Conservation (phyloP, 2,329 filamentous ascomycete genomes). For the Hyphodiscus sp. region DNA sequence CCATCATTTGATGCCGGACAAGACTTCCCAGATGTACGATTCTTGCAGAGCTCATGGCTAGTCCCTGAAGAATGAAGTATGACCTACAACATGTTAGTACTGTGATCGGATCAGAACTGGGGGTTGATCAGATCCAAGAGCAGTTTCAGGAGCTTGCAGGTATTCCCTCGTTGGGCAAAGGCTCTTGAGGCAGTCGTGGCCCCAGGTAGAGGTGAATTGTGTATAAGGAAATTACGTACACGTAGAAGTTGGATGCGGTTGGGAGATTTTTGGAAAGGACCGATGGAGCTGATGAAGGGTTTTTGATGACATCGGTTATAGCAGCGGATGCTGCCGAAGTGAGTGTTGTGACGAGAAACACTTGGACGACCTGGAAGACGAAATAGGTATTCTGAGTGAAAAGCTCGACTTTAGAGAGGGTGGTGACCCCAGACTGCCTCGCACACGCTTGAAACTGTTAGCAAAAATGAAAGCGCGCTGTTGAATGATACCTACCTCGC, state of each 20-base stretch:
- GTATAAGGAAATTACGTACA: slow-evolving; percentile 25
- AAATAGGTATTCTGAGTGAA: slow-evolving; percentile 60
- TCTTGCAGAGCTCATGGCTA: slow-evolving; percentile 53
- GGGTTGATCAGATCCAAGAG: too few species aligned
- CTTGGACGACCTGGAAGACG: slow-evolving; percentile 56
- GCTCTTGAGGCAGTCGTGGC: too few species aligned
- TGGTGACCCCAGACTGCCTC: slow-evolving; percentile 51
- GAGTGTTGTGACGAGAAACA: slow-evolving; percentile 62
- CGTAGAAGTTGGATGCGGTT: slow-evolving; percentile 59
- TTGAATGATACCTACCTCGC: slow-evolving; percentile 37
- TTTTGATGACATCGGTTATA: slow-evolving; percentile 41
- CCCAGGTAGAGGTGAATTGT: too few species aligned
- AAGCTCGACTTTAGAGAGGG: slow-evolving; percentile 52
- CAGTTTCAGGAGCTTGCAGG: too few species aligned
- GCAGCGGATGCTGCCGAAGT: slow-evolving; percentile 54
- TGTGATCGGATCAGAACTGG: too few species aligned
- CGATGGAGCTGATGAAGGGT: slow-evolving; percentile 41
- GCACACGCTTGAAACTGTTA: slow-evolving; percentile 42
- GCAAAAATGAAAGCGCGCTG: slow-evolving; percentile 5
- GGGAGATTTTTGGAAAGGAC: slow-evolving; percentile 53
- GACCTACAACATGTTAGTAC: slow-evolving; percentile 27
- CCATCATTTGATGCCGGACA: slow-evolving; percentile 49
- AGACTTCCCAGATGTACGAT: slow-evolving; percentile 54
- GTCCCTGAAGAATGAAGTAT: slow-evolving; percentile 61
- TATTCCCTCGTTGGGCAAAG: too few species aligned